Percentiles rank a stretch among this genome's conserved stretches.
Conservation (phyloP, 2,329 filamentous ascomycete genomes). For the Exophiala xenobiotica region DNA sequence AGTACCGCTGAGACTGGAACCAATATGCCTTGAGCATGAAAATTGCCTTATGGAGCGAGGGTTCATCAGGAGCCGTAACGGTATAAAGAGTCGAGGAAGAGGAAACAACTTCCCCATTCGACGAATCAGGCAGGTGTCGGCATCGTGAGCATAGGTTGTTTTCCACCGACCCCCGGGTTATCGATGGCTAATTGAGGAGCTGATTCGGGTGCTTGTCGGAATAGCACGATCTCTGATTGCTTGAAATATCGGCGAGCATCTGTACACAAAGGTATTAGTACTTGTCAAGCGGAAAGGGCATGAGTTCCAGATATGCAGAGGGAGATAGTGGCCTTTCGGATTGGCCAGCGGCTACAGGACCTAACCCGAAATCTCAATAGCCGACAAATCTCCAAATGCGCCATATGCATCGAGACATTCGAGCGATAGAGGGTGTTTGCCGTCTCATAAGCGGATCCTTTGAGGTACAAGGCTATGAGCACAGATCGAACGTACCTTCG, state of each 20-base stretch:
- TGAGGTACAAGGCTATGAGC: slow-evolving; percentile 1
- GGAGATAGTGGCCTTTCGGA: neutral
- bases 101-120: neutral
- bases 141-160: slow-evolving; percentile 22
- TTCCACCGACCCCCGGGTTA: slow-evolving; percentile 29
- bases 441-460: too few species aligned
- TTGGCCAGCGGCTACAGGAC: neutral
- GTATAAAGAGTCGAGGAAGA: too few species aligned
- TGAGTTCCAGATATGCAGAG: neutral
- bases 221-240: slow-evolving; percentile 97
- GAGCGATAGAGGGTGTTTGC: neutral
- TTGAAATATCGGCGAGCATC: slow-evolving; percentile 98
- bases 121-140: slow-evolving; percentile 29
- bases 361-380: slow-evolving; percentile 32
- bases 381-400: slow-evolving; percentile 29
- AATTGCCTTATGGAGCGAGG: too few species aligned
- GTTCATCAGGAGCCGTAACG: too few species aligned
- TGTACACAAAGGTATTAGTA: slow-evolving; percentile 6
- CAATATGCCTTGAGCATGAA: too few species aligned
- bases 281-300: too few species aligned
- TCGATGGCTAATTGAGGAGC: slow-evolving; percentile 28
- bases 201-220: slow-evolving; percentile 64
- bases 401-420: neutral
- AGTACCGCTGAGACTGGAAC: too few species aligned
- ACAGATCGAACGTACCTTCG: slow-evolving; percentile 63